Percentiles rank a stretch among this genome's conserved stretches.
These are phyloP conservation scores for Secale cereale DNA, from an alignment of 176 grass and related monocot genomes.

Conservation along the genomic window DNA sequence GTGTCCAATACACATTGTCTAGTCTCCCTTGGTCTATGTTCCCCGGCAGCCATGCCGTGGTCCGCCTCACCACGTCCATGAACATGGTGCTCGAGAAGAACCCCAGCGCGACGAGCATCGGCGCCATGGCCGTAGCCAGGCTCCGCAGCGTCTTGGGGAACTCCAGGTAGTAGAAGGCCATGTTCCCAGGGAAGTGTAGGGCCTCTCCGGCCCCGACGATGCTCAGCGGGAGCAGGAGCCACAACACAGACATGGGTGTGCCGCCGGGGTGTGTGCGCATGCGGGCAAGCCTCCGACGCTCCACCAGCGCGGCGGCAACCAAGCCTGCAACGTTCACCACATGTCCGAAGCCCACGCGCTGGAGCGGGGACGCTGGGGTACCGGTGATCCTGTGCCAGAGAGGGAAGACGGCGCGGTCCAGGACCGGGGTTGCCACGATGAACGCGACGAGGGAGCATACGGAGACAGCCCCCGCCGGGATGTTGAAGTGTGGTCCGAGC, in stretches of 20 bases:
- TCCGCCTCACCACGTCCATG: not conserved
- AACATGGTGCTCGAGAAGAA: conserved; percentile 52
- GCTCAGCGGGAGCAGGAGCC: conserved; percentile 37
- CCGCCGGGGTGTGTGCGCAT: not conserved
- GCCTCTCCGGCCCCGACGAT: conserved; percentile 29
- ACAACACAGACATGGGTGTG: conserved; percentile 42
- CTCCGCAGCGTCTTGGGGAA: conserved; percentile 42
- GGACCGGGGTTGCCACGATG: conserved; percentile 3
- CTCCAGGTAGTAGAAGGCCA: conserved; percentile 47
- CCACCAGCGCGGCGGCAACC: conserved; percentile 35
- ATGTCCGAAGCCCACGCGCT: conserved; percentile 44
- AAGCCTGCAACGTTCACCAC: conserved; percentile 20
- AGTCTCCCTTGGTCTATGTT: conserved; percentile 40
- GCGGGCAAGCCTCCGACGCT: conserved; percentile 1
- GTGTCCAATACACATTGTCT: conserved; percentile 52
- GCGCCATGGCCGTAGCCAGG: conserved; percentile 37
- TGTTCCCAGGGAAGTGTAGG: conserved; percentile 38
- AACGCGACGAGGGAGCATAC: conserved; percentile 1
- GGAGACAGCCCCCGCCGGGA: conserved; percentile 27
- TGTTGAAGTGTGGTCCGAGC: conserved; percentile 30
- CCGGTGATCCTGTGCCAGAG: conserved; percentile 21
- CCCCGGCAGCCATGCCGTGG: conserved; percentile 41
- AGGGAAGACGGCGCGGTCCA: conserved; percentile 37
- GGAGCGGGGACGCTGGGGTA: conserved; percentile 1
- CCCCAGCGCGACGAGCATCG: conserved; percentile 17